Evolutionary conservation across 169 alveolate genomes (phyloP).

Genomic region (Plasmodium malariae): DNA sequence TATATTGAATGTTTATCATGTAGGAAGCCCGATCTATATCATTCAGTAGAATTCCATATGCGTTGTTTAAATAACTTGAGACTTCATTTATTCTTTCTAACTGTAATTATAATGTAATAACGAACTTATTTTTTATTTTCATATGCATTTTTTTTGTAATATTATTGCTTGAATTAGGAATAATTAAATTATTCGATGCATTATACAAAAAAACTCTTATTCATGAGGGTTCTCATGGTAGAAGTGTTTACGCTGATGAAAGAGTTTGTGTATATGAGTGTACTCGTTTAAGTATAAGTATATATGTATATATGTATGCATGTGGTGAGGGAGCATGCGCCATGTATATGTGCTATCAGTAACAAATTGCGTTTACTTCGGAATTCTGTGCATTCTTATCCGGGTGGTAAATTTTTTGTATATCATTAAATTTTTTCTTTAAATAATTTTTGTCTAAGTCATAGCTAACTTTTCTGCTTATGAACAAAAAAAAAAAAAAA

Average conservation of each 20-base stretch:
- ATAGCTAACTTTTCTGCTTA: slow-evolving; percentile 27
- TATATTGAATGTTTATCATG: slow-evolving; percentile 17
- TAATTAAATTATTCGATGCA: no score
- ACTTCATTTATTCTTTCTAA: slow-evolving; percentile 54
- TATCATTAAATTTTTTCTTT: slow-evolving; percentile 56
- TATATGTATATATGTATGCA: background rate
- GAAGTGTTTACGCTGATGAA: no score
- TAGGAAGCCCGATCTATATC: slow-evolving; percentile 61
- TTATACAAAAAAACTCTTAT: no score
- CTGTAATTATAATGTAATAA: slow-evolving; percentile 19
- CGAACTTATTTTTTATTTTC: background rate
- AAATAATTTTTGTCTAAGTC: slow-evolving; percentile 43
- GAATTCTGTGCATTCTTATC: slow-evolving; percentile 30
- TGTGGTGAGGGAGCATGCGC: background rate
- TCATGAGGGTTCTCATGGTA: no score
- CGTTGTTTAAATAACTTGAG: slow-evolving; percentile 64
- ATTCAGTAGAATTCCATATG: slow-evolving; percentile 28
- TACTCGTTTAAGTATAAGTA: background rate
- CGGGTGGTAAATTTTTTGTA: slow-evolving; percentile 64
- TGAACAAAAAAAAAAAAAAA: background rate
- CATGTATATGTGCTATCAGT: background rate
- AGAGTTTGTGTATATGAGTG: no score
- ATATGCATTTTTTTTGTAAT: no score
- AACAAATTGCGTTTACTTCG: slow-evolving; percentile 14
- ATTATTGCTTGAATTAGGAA: no score